These are phyloP conservation scores for Pezicula neosporulosa DNA, from an alignment of 2,329 filamentous ascomycete genomes.

Conservation along the genomic window DNA sequence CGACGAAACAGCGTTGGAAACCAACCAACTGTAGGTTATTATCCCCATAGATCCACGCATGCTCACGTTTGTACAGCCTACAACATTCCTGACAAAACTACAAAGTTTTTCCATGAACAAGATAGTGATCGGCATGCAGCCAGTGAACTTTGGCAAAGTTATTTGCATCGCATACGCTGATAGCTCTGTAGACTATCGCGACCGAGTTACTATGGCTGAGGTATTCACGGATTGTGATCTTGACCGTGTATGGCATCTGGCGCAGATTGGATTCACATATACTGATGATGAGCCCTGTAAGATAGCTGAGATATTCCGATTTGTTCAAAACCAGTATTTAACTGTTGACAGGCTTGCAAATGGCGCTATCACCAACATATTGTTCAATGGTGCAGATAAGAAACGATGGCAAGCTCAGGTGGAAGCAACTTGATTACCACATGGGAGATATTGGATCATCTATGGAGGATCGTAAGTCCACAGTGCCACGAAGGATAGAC, in stretches of 20 bases:
- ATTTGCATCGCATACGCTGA: constrained; percentile 75
- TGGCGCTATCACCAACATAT: constrained; percentile 57
- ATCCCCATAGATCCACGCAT: constrained; percentile 3
- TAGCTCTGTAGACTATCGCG: constrained; percentile 76
- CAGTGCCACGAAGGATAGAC: background rate
- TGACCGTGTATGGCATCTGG: constrained; percentile 63
- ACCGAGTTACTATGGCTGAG: constrained; percentile 68
- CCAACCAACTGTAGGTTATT: constrained; percentile 20
- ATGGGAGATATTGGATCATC: constrained; percentile 44
- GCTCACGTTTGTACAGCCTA: constrained; percentile 30
- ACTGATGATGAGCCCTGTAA: constrained; percentile 61
- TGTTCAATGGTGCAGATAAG: constrained; percentile 56
- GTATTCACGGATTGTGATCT: constrained; percentile 62
- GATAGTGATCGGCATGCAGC: constrained; percentile 64
- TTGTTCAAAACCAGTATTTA: constrained; percentile 1
- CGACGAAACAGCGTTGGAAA: constrained; percentile 51
- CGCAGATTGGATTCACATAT: constrained; percentile 77
- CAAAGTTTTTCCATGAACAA: constrained; percentile 69
- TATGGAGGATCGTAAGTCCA: constrained; percentile 45
- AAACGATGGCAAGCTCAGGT: constrained; percentile 56
- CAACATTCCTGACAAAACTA: constrained; percentile 54
- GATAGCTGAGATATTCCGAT: constrained; percentile 14
- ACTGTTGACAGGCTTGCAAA: constrained; percentile 46
- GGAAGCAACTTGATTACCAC: constrained; percentile 52
- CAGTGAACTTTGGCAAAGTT: constrained; percentile 67